Evolutionary conservation across 2,329 filamentous ascomycete species (phyloP).

Genomic region (Emmonsiellopsis sp.): DNA sequence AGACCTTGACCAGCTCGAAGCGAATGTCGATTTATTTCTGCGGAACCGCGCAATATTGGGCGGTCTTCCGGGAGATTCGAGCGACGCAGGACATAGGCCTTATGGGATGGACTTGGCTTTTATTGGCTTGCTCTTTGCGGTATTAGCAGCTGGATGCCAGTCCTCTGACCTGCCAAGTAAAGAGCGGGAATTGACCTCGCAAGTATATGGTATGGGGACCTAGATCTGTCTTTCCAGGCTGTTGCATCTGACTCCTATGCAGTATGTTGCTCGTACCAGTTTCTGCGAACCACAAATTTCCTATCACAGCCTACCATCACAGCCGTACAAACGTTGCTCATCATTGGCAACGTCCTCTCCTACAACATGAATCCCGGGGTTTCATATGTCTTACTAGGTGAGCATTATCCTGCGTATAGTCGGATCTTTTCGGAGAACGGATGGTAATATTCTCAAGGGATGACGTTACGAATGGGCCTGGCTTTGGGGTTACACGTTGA

Average conservation of each 20-base stretch:
- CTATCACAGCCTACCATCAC: slow-evolving; percentile 52
- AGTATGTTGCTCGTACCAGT: slow-evolving; percentile 58
- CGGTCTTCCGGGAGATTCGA: slow-evolving; percentile 30
- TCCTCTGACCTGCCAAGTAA: slow-evolving; percentile 49
- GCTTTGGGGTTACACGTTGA: slow-evolving; percentile 51
- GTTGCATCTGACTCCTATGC: slow-evolving; percentile 17
- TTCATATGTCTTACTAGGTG: slow-evolving; percentile 50
- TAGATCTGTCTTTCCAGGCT: no score
- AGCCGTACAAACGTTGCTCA: slow-evolving; percentile 52
- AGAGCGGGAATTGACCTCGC: slow-evolving; percentile 53
- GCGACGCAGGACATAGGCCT: slow-evolving; percentile 44
- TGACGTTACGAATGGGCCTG: slow-evolving; percentile 52
- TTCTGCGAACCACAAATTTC: slow-evolving; percentile 55
- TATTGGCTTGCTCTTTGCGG: slow-evolving; percentile 51
- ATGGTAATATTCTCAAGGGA: slow-evolving; percentile 25
- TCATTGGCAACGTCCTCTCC: slow-evolving; percentile 53
- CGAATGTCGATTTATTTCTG: slow-evolving; percentile 44
- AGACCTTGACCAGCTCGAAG: slow-evolving; percentile 46
- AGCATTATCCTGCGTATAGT: slow-evolving; percentile 6
- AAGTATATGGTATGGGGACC: slow-evolving; percentile 46
- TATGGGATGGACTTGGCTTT: slow-evolving; percentile 51
- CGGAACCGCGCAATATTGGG: slow-evolving; percentile 40
- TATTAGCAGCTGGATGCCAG: slow-evolving; percentile 54
- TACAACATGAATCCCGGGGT: slow-evolving; percentile 58
- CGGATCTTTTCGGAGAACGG: background rate